Conservation (phyloP, 305 asterid species). For the Lippia alba region DNA sequence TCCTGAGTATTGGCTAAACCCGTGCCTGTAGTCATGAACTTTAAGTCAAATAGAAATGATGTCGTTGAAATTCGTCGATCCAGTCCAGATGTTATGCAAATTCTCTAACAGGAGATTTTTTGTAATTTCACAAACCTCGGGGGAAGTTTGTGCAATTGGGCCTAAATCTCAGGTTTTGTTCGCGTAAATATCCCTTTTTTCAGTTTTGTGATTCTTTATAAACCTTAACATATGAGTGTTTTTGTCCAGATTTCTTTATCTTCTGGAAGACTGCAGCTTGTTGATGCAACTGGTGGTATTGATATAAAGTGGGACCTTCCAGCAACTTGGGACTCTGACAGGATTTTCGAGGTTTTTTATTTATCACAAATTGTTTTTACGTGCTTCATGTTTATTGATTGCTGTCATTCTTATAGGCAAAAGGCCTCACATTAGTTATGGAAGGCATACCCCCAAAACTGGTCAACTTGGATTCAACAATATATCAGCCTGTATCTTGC, state of each 20-base stretch:
- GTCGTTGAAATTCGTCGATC: too few relatives aligned
- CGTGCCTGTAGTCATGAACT: too few relatives aligned
- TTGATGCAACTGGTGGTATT: conserved; percentile 85
- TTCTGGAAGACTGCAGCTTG: conserved; percentile 88
- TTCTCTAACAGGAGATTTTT: too few relatives aligned
- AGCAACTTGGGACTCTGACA: conserved; percentile 54
- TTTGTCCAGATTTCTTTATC: conserved; percentile 65
- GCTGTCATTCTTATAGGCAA: conserved; percentile 54
- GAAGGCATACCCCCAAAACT: conserved; percentile 63
- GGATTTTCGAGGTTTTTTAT: conserved; percentile 70
- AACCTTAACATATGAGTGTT: neutral
- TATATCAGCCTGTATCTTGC: conserved; percentile 63
- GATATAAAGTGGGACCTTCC: conserved; percentile 71
- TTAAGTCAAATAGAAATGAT: too few relatives aligned
- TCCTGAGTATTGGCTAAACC: too few relatives aligned
- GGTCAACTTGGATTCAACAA: conserved; percentile 46
- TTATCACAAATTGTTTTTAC: conserved; percentile 26
- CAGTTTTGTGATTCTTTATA: too few relatives aligned
- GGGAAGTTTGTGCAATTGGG: too few relatives aligned
- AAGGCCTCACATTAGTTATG: conserved; percentile 56
- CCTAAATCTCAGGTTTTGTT: too few relatives aligned
- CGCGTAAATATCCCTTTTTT: too few relatives aligned
- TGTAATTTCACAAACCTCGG: too few relatives aligned
- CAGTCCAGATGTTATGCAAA: too few relatives aligned
- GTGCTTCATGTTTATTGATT: conserved; percentile 10